These are phyloP conservation scores for Phytophthora tentaculata DNA, from an alignment of 352 stramenopile species.

Conservation along the genomic window DNA sequence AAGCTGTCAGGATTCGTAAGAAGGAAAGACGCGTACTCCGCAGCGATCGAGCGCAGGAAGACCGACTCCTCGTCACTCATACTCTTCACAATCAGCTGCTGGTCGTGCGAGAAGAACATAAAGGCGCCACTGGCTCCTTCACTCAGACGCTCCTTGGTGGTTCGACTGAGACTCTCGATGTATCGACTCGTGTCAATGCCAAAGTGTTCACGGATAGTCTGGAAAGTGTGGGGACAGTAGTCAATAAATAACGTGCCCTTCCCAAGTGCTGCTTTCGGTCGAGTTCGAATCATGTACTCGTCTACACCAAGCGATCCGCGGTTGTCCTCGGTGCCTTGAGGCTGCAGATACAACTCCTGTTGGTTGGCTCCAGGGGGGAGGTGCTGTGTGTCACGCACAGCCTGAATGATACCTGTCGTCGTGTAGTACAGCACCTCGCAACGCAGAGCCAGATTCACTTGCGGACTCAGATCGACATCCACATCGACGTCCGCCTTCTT, in stretches of 20 bases:
- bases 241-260: conserved; percentile 89
- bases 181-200: conserved; percentile 85
- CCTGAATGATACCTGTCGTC: conserved; percentile 89
- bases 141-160: conserved; percentile 86
- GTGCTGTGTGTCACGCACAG: conserved; percentile 75
- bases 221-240: conserved; percentile 87
- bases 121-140: conserved; percentile 88
- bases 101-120: conserved; percentile 91
- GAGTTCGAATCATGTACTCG: conserved; percentile 86
- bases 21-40: conserved; percentile 83
- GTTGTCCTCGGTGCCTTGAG: conserved; percentile 80
- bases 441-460: conserved; percentile 86
- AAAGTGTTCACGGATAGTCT: conserved; percentile 87
- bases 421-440: conserved; percentile 91
- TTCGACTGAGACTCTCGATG: conserved; percentile 82
- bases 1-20: conserved; percentile 85
- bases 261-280: conserved; percentile 70
- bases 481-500: conserved; percentile 83
- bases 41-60: conserved; percentile 82
- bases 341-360: conserved; percentile 83
- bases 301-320: conserved; percentile 78
- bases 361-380: conserved; percentile 69
- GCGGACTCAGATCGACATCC: conserved; percentile 84
- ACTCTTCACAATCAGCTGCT: conserved; percentile 91
- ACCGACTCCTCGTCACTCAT: conserved; percentile 88